Evolutionary conservation across 768 basidiomycete genomes (phyloP).

Genomic region (Rhizopogon vulgaris): DNA sequence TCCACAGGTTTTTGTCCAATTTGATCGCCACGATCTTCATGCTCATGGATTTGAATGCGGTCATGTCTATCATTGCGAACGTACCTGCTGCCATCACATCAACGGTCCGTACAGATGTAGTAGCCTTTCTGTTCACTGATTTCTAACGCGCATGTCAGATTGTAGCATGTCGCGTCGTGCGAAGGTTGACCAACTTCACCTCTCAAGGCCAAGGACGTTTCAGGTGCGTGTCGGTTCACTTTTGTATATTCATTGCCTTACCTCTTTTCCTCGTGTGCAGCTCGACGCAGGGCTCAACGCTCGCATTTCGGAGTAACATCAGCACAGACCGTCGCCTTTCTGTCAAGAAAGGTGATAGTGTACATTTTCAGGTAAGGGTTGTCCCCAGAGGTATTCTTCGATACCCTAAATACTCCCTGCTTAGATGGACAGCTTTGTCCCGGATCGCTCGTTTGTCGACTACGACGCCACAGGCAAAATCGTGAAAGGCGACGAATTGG

Average conservation of each 20-base stretch:
- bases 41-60: conserved; percentile 61
- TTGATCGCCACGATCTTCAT: conserved; percentile 56
- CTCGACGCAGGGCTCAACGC: conserved; percentile 40
- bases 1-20: conserved; percentile 59
- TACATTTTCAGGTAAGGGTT: conserved; percentile 52
- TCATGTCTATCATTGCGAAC: conserved; percentile 70
- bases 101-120: conserved; percentile 37
- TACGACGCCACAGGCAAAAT: conserved; percentile 56
- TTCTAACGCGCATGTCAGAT: conserved; percentile 36
- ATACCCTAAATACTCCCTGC: conserved; percentile 3
- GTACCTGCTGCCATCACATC: conserved; percentile 67
- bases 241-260: conserved; percentile 6
- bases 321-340: conserved; percentile 19
- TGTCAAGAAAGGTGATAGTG: conserved; percentile 39
- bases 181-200: conserved; percentile 56
- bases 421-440: conserved; percentile 61
- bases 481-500: conserved; percentile 39
- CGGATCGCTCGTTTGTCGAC: conserved; percentile 21
- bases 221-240: conserved; percentile 33
- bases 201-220: conserved; percentile 42
- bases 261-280: conserved; percentile 20
- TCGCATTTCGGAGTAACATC: conserved; percentile 50
- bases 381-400: not conserved
- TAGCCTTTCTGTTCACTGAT: not conserved
- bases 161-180: conserved; percentile 57